These are phyloP conservation scores for Auriculariales sp. DNA, from an alignment of 768 basidiomycete genomes.

Conservation along the genomic window DNA sequence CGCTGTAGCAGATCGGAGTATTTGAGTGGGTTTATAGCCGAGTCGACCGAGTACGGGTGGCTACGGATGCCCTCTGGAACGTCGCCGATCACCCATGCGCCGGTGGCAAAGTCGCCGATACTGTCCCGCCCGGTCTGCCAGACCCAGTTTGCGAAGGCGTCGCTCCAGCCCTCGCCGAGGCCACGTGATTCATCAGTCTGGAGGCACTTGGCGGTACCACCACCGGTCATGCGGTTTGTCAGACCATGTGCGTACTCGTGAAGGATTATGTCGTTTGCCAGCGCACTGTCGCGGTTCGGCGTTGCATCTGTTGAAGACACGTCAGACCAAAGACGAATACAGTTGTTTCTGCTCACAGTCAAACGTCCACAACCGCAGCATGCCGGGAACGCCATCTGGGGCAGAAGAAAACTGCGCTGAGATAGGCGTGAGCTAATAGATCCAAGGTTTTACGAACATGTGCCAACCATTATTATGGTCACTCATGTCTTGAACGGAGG, in stretches of 20 bases:
- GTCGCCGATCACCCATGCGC: slow-evolving; percentile 38
- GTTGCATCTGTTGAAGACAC: no score
- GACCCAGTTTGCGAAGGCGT: no score
- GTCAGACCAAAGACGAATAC: no score
- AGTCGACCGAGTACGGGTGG: slow-evolving; percentile 42
- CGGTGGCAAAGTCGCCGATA: slow-evolving; percentile 23
- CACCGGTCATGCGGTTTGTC: slow-evolving; percentile 35
- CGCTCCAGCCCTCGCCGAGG: slow-evolving; percentile 58
- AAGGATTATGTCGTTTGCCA: slow-evolving; percentile 46
- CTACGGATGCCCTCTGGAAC: slow-evolving; percentile 34
- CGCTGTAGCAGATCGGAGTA: no score
- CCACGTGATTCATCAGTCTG: slow-evolving; percentile 49
- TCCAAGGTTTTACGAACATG: no score
- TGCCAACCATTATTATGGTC: no score
- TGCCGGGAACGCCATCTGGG: no score
- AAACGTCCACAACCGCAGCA: no score
- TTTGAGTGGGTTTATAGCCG: slow-evolving; percentile 18
- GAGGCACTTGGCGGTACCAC: slow-evolving; percentile 42
- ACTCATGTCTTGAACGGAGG: no score
- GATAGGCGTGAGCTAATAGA: no score
- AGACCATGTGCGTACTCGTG: slow-evolving; percentile 40
- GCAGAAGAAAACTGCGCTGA: no score
- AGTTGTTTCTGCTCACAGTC: no score
- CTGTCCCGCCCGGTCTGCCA: slow-evolving; percentile 27
- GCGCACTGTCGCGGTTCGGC: slow-evolving; percentile 47